Evolutionary conservation across 495 filamentous ascomycete genomes (phyloP).

Genomic region (Symbiotaphrina buchneri): DNA sequence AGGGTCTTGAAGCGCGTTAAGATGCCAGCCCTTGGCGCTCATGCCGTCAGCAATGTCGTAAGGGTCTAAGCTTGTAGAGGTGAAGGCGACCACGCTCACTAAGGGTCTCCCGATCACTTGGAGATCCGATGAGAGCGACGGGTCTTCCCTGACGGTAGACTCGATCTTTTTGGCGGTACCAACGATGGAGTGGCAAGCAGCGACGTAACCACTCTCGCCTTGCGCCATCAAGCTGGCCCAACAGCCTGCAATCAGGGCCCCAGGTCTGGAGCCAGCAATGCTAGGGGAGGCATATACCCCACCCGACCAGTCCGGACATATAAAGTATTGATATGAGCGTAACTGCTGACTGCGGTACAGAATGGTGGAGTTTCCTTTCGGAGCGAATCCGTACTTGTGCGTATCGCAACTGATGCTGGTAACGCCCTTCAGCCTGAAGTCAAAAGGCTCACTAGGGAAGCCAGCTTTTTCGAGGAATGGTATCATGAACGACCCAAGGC

Average conservation of each 20-base stretch:
- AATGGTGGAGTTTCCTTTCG: constrained; percentile 82
- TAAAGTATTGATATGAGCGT: constrained; percentile 81
- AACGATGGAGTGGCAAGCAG: constrained; percentile 68
- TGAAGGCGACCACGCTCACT: constrained; percentile 78
- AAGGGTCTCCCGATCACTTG: constrained; percentile 67
- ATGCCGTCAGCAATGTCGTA: constrained; percentile 81
- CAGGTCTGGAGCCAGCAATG: constrained; percentile 77
- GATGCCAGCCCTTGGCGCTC: constrained; percentile 70
- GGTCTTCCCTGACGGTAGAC: constrained; percentile 40
- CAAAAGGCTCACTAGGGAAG: constrained; percentile 68
- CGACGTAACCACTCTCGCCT: constrained; percentile 76
- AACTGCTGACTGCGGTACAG: constrained; percentile 67
- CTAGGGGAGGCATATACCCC: constrained; percentile 87
- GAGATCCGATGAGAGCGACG: constrained; percentile 44
- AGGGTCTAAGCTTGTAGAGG: constrained; percentile 50
- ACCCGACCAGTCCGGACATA: constrained; percentile 85
- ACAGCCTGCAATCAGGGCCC: constrained; percentile 81
- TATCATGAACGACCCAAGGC: constrained; percentile 82
- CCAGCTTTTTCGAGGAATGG: constrained; percentile 82
- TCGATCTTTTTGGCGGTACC: constrained; percentile 72
- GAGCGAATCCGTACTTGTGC: constrained; percentile 97
- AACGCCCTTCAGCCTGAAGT: constrained; percentile 85
- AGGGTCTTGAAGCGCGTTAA: constrained; percentile 82
- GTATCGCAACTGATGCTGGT: constrained; percentile 92
- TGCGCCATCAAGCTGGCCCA: constrained; percentile 79